Percentiles rank a stretch among this genome's conserved stretches.
Conservation (phyloP, 2,329 filamentous ascomycete species). For the Akanthomyces dipterigenus region DNA sequence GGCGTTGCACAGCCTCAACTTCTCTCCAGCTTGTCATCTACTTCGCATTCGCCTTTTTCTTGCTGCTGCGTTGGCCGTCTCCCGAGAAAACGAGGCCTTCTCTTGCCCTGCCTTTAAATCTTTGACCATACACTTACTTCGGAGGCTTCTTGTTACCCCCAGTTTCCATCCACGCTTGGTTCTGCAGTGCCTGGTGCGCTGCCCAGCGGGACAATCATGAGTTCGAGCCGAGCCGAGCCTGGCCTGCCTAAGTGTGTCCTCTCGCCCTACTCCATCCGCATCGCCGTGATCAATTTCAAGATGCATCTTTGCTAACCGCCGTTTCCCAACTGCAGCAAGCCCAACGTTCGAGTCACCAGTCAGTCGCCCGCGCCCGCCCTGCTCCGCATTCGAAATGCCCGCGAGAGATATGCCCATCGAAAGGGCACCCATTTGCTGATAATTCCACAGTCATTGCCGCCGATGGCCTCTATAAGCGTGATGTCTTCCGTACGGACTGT, state of each 20-base stretch:
- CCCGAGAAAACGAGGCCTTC: background rate
- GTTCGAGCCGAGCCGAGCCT: constrained; percentile 29
- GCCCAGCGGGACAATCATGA: constrained; percentile 15
- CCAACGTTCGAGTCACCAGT: constrained; percentile 94
- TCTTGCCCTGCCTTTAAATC: background rate
- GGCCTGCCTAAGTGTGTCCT: constrained; percentile 29
- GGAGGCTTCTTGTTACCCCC: constrained; percentile 5
- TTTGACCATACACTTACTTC: background rate
- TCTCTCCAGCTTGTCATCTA: constrained; percentile 11
- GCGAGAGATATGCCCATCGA: background rate
- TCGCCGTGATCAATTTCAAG: constrained; percentile 11
- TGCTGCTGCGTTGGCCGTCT: constrained; percentile 1
- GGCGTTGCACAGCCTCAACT: constrained; percentile 13
- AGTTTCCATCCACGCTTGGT: background rate
- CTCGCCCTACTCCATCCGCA: background rate
- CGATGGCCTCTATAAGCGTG: constrained; percentile 96
- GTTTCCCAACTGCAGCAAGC: constrained; percentile 46
- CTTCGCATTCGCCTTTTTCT: background rate
- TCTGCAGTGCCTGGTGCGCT: constrained; percentile 10
- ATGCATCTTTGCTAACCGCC: constrained; percentile 24
- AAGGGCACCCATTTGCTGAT: constrained; percentile 29
- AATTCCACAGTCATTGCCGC: constrained; percentile 79
- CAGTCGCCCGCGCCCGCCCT: constrained; percentile 30
- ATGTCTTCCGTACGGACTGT: constrained; percentile 83
- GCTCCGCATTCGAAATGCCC: background rate